phyloP scores from a whole-genome alignment of 192 early-diverging fungal genomes.

The Coemansia sp. region DNA sequence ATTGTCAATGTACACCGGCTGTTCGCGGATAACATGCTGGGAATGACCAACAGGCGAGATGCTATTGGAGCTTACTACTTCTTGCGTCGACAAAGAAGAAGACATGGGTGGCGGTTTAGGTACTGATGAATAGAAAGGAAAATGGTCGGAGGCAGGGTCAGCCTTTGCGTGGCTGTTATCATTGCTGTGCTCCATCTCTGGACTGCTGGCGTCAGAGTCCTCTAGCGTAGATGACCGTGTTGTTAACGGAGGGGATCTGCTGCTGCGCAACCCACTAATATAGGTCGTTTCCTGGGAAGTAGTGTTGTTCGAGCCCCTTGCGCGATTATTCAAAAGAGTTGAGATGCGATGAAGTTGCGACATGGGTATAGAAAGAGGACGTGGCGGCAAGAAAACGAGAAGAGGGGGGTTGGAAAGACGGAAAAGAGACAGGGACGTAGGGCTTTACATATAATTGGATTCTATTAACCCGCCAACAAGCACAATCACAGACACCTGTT shows the following conservation, averaged over 20 bases:
- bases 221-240: conserved; percentile 6
- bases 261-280: background rate
- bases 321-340: background rate
- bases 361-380: background rate
- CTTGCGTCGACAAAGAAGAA: background rate
- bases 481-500: no score
- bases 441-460: no score
- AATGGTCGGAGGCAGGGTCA: background rate
- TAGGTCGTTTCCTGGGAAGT: background rate
- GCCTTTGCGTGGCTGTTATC: background rate
- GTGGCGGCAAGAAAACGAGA: background rate
- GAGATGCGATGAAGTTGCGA: conserved; percentile 5
- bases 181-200: background rate
- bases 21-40: conserved; percentile 19
- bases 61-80: no score
- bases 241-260: background rate
- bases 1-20: conserved; percentile 16
- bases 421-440: conserved; percentile 1
- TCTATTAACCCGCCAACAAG: no score
- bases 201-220: background rate
- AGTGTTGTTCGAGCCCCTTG: background rate
- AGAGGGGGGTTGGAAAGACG: background rate
- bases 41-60: background rate
- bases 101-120: background rate
- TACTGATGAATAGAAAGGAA: background rate